These are phyloP conservation scores for Pinus albicaulis DNA, from an alignment of 75 land plant species.

Conservation along the genomic window DNA sequence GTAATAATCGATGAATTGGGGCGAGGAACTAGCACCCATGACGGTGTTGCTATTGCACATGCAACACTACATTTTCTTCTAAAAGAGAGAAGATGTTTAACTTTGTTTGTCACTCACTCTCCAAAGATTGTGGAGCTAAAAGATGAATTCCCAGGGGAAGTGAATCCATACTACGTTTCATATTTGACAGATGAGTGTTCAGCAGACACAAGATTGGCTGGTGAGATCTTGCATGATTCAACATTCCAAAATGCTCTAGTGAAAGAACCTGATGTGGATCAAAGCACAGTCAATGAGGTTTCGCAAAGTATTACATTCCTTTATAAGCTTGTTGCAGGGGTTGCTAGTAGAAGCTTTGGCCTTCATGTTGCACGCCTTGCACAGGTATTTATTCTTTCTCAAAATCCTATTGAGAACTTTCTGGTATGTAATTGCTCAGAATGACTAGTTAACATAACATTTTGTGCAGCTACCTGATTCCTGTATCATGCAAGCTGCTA, in stretches of 20 bases:
- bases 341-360: slow-evolving; percentile 94
- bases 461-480: slow-evolving; percentile 68
- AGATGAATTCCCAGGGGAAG: slow-evolving; percentile 58
- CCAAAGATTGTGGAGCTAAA: slow-evolving; percentile 70
- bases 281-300: slow-evolving; percentile 9
- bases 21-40: slow-evolving; percentile 97
- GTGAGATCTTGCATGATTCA: neutral
- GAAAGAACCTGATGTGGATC: slow-evolving; percentile 9
- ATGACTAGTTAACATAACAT: neutral
- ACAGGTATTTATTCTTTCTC: slow-evolving; percentile 50
- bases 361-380: slow-evolving; percentile 95
- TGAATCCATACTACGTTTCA: slow-evolving; percentile 83
- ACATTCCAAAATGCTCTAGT: neutral
- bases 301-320: slow-evolving; percentile 73
- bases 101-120: slow-evolving; percentile 96
- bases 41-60: slow-evolving; percentile 97
- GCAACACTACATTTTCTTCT: slow-evolving; percentile 85
- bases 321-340: slow-evolving; percentile 84
- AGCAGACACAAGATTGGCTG: neutral
- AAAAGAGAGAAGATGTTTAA: slow-evolving; percentile 67
- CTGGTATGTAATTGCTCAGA: neutral
- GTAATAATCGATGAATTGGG: slow-evolving; percentile 97
- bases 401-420: neutral
- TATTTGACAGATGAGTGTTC: slow-evolving; percentile 52
- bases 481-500: slow-evolving; percentile 63